Conservation (phyloP, 2,329 filamentous ascomycete genomes). For the Nemania abortiva region DNA sequence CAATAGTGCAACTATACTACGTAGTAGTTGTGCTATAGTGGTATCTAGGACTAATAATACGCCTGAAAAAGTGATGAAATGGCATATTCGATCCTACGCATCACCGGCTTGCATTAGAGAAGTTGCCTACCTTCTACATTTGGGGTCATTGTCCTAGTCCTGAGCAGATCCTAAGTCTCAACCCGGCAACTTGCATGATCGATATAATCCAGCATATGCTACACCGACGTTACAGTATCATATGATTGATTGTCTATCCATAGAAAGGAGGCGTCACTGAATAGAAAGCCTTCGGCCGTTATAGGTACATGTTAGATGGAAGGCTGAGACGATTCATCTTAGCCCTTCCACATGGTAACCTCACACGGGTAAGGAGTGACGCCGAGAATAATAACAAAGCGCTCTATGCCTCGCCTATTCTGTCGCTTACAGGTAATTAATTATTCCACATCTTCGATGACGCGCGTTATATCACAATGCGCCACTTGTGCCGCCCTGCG, state of each 20-base stretch:
- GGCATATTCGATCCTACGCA: neutral
- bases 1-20: neutral
- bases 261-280: conserved; percentile 8
- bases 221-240: conserved; percentile 17
- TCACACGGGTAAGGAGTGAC: conserved; percentile 19
- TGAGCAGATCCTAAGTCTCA: neutral
- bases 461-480: conserved; percentile 4
- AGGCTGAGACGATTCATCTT: conserved; percentile 24
- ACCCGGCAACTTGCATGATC: neutral
- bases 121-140: conserved; percentile 5
- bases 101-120: neutral
- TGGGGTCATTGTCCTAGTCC: neutral
- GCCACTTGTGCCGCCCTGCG: conserved; percentile 18
- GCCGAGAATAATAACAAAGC: conserved; percentile 11
- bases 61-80: neutral
- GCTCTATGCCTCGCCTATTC: conserved; percentile 10
- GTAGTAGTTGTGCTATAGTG: neutral
- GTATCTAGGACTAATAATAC: conserved; percentile 2
- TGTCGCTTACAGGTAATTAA: conserved; percentile 8
- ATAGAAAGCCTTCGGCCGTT: conserved; percentile 15
- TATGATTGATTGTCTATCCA: neutral
- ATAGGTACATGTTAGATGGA: neutral
- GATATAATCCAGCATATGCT: neutral
- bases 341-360: conserved; percentile 22
- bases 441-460: conserved; percentile 7